Evolutionary conservation across 2,329 filamentous ascomycete genomes (phyloP).

Genomic region (Xylaria sp.): DNA sequence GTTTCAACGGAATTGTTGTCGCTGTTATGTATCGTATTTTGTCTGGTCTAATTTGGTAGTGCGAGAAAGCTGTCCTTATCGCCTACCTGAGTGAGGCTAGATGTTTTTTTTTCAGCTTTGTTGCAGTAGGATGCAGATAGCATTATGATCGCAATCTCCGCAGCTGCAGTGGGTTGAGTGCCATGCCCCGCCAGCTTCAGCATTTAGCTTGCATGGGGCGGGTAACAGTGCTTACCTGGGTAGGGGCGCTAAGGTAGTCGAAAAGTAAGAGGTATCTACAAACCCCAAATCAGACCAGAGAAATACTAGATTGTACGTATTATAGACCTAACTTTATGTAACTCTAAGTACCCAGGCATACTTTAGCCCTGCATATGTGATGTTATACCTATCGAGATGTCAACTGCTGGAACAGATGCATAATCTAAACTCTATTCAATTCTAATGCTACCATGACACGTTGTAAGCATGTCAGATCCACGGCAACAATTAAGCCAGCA

Average conservation of each 20-base stretch:
- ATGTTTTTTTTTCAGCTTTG: slow-evolving; percentile 1
- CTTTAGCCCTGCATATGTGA: too few species aligned
- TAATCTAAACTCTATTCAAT: neutral
- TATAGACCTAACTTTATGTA: neutral
- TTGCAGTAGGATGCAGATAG: slow-evolving; percentile 7
- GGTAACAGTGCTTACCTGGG: neutral
- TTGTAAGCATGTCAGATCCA: neutral
- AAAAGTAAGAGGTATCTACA: too few species aligned
- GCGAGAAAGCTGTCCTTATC: slow-evolving; percentile 7
- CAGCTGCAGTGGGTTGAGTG: neutral
- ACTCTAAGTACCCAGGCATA: neutral
- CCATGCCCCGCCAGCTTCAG: neutral
- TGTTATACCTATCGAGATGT: neutral
- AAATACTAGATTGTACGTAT: neutral
- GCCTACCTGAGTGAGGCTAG: neutral
- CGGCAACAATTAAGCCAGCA: neutral
- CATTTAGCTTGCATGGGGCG: slow-evolving; percentile 6
- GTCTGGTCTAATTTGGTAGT: neutral
- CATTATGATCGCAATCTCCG: slow-evolving; percentile 13
- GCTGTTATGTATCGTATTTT: neutral
- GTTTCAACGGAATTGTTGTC: neutral
- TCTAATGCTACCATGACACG: neutral
- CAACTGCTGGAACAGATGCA: neutral
- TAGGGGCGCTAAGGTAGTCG: too few species aligned
- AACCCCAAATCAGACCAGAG: neutral